Percentiles rank a stretch among this genome's conserved stretches.
Evolutionary conservation across 768 basidiomycete genomes (phyloP).

Genomic region (Russula griseocarnosa): DNA sequence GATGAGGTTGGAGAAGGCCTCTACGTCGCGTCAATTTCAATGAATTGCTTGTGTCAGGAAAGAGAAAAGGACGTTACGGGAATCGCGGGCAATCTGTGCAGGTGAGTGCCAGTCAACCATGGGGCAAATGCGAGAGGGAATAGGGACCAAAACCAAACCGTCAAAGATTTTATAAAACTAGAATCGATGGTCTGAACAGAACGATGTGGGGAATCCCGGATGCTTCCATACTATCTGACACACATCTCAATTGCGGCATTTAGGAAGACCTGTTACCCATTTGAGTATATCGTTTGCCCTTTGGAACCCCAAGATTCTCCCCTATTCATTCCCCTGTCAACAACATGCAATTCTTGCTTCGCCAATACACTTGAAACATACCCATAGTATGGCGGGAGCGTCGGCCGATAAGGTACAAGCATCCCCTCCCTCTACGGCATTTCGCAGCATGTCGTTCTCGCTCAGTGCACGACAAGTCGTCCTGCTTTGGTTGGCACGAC

Average conservation of each 20-base stretch:
- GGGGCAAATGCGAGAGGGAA: conserved; percentile 15
- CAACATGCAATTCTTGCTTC: conserved; percentile 2
- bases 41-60: neutral
- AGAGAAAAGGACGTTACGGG: conserved; percentile 32
- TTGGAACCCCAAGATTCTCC: conserved; percentile 9
- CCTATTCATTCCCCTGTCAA: conserved; percentile 23
- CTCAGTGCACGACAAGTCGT: neutral
- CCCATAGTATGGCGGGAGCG: neutral
- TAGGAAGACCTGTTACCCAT: conserved; percentile 13
- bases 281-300: neutral
- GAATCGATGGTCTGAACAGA: neutral
- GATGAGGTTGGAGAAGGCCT: conserved; percentile 40
- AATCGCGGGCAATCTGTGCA: conserved; percentile 37
- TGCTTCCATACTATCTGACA: conserved; percentile 13
- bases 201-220: conserved; percentile 4
- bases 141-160: neutral
- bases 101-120: conserved; percentile 45
- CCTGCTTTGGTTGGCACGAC: neutral
- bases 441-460: neutral
- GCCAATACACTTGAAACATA: conserved; percentile 8
- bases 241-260: conserved; percentile 8
- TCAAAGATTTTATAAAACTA: neutral
- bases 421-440: neutral
- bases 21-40: conserved; percentile 30
- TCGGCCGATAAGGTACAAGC: conserved; percentile 17